Evolutionary conservation across 2,329 filamentous ascomycete species (phyloP).

Genomic region (Nannizziopsis arthrosporioides): DNA sequence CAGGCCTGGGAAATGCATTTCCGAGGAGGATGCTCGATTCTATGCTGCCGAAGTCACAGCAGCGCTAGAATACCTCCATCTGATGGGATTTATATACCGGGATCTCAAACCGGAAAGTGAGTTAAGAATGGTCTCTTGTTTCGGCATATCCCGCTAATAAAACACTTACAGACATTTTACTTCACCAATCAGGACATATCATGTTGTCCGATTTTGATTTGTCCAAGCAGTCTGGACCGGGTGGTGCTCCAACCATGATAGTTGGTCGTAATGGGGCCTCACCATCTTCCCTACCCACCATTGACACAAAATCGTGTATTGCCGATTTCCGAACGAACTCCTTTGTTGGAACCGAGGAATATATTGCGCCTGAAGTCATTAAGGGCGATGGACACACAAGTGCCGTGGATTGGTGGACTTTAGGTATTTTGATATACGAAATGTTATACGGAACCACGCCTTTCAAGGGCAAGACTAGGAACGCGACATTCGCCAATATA

Average conservation of each 20-base stretch:
- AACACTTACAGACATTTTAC: slow-evolving; percentile 64
- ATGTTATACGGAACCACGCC: slow-evolving; percentile 98
- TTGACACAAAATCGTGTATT: slow-evolving; percentile 97
- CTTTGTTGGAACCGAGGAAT: slow-evolving; percentile 96
- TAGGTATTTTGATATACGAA: slow-evolving; percentile 94
- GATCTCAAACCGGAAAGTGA: slow-evolving; percentile 93
- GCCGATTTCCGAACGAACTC: slow-evolving; percentile 97
- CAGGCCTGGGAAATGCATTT: slow-evolving; percentile 89
- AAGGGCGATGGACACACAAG: slow-evolving; percentile 97
- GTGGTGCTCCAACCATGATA: slow-evolving; percentile 96
- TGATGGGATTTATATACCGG: slow-evolving; percentile 99
- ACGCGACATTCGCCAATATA: slow-evolving; percentile 96
- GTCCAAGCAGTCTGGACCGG: slow-evolving; percentile 92
- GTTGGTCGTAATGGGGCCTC: slow-evolving; percentile 79
- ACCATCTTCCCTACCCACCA: slow-evolving; percentile 78
- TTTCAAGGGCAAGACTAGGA: slow-evolving; percentile 98
- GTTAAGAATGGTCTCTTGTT: slow-evolving; percentile 27
- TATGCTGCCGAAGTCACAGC: slow-evolving; percentile 97
- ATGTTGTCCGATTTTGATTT: slow-evolving; percentile 99
- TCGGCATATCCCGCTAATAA: background rate
- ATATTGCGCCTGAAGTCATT: slow-evolving; percentile 97
- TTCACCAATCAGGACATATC: slow-evolving; percentile 98
- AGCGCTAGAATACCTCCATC: slow-evolving; percentile 86
- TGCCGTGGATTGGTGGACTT: slow-evolving; percentile 97
- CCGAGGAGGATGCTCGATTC: slow-evolving; percentile 91